These are phyloP conservation scores for Paraconiothyrium sp. DNA, from an alignment of 2,329 filamentous ascomycete genomes.

Conservation along the genomic window DNA sequence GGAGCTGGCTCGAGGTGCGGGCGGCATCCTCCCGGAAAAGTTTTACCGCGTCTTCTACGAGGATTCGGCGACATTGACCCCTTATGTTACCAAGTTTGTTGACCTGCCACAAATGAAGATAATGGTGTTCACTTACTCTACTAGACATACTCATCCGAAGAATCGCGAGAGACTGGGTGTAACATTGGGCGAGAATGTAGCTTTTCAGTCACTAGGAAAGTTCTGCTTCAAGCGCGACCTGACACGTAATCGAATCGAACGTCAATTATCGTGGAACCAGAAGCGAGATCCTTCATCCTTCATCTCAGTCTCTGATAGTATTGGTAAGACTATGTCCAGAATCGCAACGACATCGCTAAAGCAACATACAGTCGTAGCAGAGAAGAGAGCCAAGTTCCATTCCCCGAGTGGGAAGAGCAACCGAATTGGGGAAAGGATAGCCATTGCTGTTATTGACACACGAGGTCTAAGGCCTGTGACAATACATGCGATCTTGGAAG, in stretches of 20 bases:
- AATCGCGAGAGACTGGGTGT: constrained; percentile 19
- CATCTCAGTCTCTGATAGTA: constrained; percentile 24
- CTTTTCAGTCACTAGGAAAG: constrained; percentile 29
- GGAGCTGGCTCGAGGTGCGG: no score
- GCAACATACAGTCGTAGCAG: no score
- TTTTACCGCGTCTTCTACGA: no score
- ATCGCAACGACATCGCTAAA: no score
- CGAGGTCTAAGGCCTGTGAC: constrained; percentile 20
- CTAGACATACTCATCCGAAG: constrained; percentile 20
- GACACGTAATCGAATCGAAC: constrained; percentile 16
- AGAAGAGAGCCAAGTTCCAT: no score
- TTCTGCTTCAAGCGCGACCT: constrained; percentile 13
- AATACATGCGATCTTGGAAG: neutral
- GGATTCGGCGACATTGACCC: no score
- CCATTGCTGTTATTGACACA: constrained; percentile 20
- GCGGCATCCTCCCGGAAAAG: no score
- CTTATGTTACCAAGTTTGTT: no score
- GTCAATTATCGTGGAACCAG: constrained; percentile 22
- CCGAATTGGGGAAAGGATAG: constrained; percentile 16
- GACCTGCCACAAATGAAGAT: no score
- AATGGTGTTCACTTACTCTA: no score
- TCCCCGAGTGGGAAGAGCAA: no score
- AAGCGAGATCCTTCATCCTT: constrained; percentile 23
- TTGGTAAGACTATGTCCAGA: constrained; percentile 18
- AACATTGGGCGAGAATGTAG: constrained; percentile 13